Base-by-base conservation (phyloP, 345 rosid genomes). In the Linum trigynum region DNA sequence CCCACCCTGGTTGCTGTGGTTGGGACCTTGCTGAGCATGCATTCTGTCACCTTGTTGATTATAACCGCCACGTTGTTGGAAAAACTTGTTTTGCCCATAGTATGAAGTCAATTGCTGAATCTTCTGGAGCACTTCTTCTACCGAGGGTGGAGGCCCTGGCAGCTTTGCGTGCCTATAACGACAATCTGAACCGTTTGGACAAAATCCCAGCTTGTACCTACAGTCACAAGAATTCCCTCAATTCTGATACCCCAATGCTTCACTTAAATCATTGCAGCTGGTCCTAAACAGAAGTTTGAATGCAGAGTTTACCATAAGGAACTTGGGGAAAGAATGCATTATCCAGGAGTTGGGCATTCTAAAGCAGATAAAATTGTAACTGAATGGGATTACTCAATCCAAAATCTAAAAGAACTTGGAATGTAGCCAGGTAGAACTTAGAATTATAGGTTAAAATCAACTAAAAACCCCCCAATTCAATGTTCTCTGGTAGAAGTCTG, bases 181-280 rank as follows among this genome's bases (percentile, higher is more conserved):
- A 70, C 98, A 95, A 65, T 91, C 97, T 55, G 94, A 86, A 79
- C 98, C 99, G 80, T 91, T 91, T 50, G 99, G 99, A 77, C 99
- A 91, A 77, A 95, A 95, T 11, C 99, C 99, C 55, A 91, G 73
- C 85, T 95, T 95, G 79, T 87, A 95, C 99, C 97, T 95, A 73
- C 66, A 77, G 67, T 58, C 39, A 63, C 16, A 64, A 15, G 60
- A 64, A 12, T 17, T 17, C 3, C 61, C 3, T 17, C 9, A 17
- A 8, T 57, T 16, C 37, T 57, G 60, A 36, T 57, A 15, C 37
- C 17, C 36, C 36, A 57, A 57, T n/a, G 35, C 32, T 17, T 57
- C 32, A 23, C 32, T 23, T 7, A 32, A 57, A 48, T 48, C 53
- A 48, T 48, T 48, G 14, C 9, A 48, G 14, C 50, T 43, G 50